Evolutionary conservation across 805 yeast species (phyloP).

Genomic region (Barnettozyma sucrosica): DNA sequence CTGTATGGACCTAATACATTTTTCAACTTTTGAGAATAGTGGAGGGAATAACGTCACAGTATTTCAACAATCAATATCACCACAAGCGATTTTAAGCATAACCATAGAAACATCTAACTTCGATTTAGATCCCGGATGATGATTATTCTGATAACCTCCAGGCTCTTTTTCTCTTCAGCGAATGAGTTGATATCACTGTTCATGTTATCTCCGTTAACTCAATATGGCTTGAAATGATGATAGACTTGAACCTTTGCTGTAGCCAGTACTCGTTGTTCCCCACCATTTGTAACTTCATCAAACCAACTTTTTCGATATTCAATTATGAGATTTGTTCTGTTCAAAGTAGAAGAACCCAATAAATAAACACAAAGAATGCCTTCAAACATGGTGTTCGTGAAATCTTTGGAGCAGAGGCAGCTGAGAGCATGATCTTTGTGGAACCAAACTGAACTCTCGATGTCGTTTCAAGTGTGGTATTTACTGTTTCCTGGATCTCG

Average conservation of each 20-base stretch:
- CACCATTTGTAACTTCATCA: not conserved
- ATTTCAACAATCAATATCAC: not conserved
- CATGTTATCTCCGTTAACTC: too few species aligned
- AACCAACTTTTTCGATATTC: not conserved
- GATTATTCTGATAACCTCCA: too few species aligned
- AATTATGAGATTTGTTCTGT: not conserved
- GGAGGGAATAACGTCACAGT: too few species aligned
- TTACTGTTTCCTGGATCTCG: too few species aligned
- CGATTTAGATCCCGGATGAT: too few species aligned
- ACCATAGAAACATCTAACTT: too few species aligned
- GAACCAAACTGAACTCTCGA: too few species aligned
- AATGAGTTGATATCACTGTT: not conserved
- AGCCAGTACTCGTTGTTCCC: not conserved
- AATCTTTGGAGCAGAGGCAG: not conserved
- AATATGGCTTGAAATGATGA: not conserved
- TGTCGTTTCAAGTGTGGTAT: too few species aligned
- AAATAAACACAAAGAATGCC: not conserved
- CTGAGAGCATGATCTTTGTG: too few species aligned
- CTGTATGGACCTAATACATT: too few species aligned
- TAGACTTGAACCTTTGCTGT: too few species aligned
- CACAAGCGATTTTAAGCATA: not conserved
- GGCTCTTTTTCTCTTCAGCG: not conserved
- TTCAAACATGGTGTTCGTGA: not conserved
- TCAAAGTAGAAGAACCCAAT: not conserved
- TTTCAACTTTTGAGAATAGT: too few species aligned